Evolutionary conservation across 441 rosid genomes (phyloP).

Genomic region (Sinapis alba): DNA sequence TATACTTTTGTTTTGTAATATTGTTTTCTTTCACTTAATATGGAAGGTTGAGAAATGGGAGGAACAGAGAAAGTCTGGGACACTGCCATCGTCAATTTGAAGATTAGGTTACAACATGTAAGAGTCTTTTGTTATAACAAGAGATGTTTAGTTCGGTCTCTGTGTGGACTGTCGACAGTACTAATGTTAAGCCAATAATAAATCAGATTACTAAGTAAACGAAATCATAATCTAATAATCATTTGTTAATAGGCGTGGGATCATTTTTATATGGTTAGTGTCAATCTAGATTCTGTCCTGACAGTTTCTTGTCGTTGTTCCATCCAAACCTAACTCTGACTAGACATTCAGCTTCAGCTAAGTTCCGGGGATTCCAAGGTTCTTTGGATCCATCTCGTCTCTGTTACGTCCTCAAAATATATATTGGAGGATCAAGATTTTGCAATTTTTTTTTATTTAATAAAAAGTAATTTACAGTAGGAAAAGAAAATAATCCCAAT

Average conservation of each 20-base stretch:
- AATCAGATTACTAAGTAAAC: not conserved
- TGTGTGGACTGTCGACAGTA: not conserved
- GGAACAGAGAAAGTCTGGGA: slow-evolving; percentile 22
- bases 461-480: too few relatives aligned
- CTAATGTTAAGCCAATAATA: not conserved
- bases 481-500: too few relatives aligned
- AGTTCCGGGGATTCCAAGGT: not conserved
- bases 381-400: too few relatives aligned
- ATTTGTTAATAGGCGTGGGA: not conserved
- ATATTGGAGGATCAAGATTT: too few relatives aligned
- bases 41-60: slow-evolving; percentile 34
- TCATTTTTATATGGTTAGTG: not conserved
- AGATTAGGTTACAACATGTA: not conserved
- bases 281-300: not conserved
- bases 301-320: not conserved
- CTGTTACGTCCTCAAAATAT: too few relatives aligned
- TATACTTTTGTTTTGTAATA: not conserved
- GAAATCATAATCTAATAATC: not conserved
- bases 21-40: not conserved
- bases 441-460: too few relatives aligned
- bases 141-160: not conserved
- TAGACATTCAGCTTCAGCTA: not conserved
- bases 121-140: not conserved
- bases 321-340: not conserved
- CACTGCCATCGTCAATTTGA: slow-evolving; percentile 13